phyloP scores from a whole-genome alignment of 805 yeast genomes.

The Nakazawaea wyomingensis region DNA sequence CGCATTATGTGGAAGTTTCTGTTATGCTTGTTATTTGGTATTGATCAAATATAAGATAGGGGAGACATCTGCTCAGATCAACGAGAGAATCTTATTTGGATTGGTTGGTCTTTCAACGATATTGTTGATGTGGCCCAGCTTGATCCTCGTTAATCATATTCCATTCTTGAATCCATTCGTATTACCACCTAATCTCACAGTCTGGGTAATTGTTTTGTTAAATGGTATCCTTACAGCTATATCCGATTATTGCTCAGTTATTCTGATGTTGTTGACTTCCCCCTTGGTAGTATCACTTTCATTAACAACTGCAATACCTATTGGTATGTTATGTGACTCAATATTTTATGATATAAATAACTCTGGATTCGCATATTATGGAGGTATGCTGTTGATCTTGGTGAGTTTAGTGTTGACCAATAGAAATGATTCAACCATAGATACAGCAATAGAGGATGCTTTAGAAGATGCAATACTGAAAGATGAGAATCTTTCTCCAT shows the following conservation, averaged over 20 bases:
- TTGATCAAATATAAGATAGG: conserved; percentile 41
- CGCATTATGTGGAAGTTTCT: conserved; percentile 40
- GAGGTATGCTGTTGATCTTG: conserved; percentile 44
- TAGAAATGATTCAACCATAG: conserved; percentile 39
- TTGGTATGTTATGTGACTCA: conserved; percentile 44
- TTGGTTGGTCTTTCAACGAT: conserved; percentile 39
- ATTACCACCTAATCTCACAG: conserved; percentile 33
- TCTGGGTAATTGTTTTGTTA: conserved; percentile 29
- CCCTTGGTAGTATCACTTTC: conserved; percentile 49
- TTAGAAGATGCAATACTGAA: conserved; percentile 41
- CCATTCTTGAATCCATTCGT: conserved; percentile 34
- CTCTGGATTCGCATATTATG: conserved; percentile 30
- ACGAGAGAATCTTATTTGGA: conserved; percentile 44
- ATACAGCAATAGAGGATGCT: conserved; percentile 42
- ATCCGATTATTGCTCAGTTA: conserved; percentile 45
- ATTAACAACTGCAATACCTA: conserved; percentile 46
- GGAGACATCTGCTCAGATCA: conserved; percentile 34
- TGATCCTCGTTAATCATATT: conserved; percentile 29
- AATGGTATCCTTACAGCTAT: conserved; percentile 41
- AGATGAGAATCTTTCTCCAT: conserved; percentile 41
- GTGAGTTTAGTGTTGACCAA: conserved; percentile 43
- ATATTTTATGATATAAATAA: conserved; percentile 28
- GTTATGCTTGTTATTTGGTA: conserved; percentile 41
- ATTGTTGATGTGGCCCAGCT: conserved; percentile 33
- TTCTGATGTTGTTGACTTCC: conserved; percentile 48